Evolutionary conservation across 371 early-diverging fungal species (phyloP).

Genomic region (Haplosporangium sp.): DNA sequence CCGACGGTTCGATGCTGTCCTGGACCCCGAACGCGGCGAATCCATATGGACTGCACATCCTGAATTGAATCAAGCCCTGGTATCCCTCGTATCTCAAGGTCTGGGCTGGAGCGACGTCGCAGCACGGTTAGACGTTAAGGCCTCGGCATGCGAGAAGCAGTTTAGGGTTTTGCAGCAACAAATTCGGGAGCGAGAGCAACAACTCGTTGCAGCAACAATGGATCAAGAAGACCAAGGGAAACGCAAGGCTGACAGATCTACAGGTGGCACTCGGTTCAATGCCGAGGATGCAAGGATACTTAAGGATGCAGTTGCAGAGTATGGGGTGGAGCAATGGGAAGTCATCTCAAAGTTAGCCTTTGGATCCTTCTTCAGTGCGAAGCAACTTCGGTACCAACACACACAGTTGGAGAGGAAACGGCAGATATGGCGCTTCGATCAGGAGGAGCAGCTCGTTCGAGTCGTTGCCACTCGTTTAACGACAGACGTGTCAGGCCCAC

Average conservation of each 20-base stretch:
- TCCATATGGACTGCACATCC: constrained; percentile 20
- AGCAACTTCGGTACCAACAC: constrained; percentile 18
- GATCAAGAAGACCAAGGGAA: background rate
- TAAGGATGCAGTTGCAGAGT: constrained; percentile 14
- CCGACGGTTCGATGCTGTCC: constrained; percentile 29
- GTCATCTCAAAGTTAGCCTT: constrained; percentile 13
- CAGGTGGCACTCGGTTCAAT: constrained; percentile 1
- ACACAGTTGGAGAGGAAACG: constrained; percentile 15
- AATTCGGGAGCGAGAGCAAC: background rate
- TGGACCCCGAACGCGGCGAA: constrained; percentile 16
- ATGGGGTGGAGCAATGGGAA: constrained; percentile 33
- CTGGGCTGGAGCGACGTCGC: constrained; percentile 28
- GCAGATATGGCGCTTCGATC: constrained; percentile 14
- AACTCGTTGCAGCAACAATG: background rate
- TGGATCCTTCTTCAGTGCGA: constrained; percentile 1
- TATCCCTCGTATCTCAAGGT: constrained; percentile 9
- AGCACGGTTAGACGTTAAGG: constrained; percentile 17
- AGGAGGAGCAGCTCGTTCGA: constrained; percentile 6
- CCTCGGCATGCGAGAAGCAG: constrained; percentile 27
- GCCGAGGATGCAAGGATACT: constrained; percentile 4
- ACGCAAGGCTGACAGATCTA: background rate
- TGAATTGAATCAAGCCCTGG: constrained; percentile 6
- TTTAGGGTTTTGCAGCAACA: constrained; percentile 22
- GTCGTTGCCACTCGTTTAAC: background rate
- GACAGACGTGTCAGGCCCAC: background rate